Base-by-base conservation (phyloP, 768 basidiomycete genomes). In the Lactifluus volemus region DNA sequence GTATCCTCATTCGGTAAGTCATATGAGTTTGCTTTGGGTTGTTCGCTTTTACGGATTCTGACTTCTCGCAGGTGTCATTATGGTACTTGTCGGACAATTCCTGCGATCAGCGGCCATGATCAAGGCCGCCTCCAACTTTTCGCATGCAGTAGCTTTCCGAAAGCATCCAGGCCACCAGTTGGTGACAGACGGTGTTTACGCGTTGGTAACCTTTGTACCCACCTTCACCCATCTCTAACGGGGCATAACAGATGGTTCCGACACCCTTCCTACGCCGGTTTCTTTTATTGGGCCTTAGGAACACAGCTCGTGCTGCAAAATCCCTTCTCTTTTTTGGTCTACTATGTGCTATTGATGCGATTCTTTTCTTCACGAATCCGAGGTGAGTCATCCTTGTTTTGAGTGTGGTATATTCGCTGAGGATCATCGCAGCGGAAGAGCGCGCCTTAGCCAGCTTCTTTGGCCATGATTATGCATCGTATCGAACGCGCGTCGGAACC, bases 261-360 rank as follows among this genome's bases (percentile, higher is more conserved):
- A 14, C 97, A 99, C 73, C 97, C 97, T 11, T 97, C 96, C 0
- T 99, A 99, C 67, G 83, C 91, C 1, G 97, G 95, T 2, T 99
- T 98, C 77, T 96, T 90, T 73, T 98, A 96, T 72, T 98, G 97
- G 97, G 94, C 93, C 0, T 69, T 99, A 30, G 93, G 95, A 2
- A 97, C 93, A 0, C 97, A 99, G 71, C 74, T 98, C 41, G 81
- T 92, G 0, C 78, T 98, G 21, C 93, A 93, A 69, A 99, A 98
- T 70, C 82, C 89, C 0, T 34, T 93, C 15, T 84, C 84, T 14
- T 84, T 90, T 64, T 48, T 84, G 2, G 71, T 83, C 1, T 98
- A 88, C 69, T 68, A 78, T 2, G 63, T 81, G 41, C 72, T 94
- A 1, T 76, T 98, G 5, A 94, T 89, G 84, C 77, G 81, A 51